phyloP scores from a whole-genome alignment of 208 protist species.

The Trypanosoma avium region DNA sequence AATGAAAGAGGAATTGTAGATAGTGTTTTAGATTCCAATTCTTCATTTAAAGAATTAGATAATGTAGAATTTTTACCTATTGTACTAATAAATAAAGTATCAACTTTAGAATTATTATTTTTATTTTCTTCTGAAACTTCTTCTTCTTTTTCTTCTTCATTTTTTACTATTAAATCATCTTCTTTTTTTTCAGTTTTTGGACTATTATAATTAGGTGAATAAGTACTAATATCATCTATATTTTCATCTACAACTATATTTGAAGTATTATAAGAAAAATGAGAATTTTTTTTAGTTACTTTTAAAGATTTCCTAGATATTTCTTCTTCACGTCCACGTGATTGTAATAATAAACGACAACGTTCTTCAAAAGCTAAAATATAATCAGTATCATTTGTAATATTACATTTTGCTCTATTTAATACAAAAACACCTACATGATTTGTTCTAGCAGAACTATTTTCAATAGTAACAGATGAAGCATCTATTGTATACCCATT shows the following conservation, averaged over 20 bases:
- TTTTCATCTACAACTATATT: not conserved
- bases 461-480: slow-evolving; percentile 62
- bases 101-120: no score
- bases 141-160: not conserved
- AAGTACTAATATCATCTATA: not conserved
- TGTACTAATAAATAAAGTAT: no score
- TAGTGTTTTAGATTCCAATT: not conserved
- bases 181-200: not conserved
- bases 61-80: no score
- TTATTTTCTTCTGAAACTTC: not conserved
- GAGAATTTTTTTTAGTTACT: no score
- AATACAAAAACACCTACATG: slow-evolving; percentile 75
- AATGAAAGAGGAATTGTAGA: slow-evolving; percentile 30
- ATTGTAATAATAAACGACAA: slow-evolving; percentile 29
- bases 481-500: slow-evolving; percentile 85
- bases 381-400: slow-evolving; percentile 40
- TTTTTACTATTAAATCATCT: not conserved
- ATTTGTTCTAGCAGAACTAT: slow-evolving; percentile 56
- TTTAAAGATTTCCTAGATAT: no score
- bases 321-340: slow-evolving; percentile 12
- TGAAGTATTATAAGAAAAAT: no score
- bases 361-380: slow-evolving; percentile 34
- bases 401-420: slow-evolving; percentile 64
- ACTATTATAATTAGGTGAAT: not conserved
- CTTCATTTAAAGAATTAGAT: no score